Conservation (phyloP, 768 basidiomycete species). For the Suillus sp. region DNA sequence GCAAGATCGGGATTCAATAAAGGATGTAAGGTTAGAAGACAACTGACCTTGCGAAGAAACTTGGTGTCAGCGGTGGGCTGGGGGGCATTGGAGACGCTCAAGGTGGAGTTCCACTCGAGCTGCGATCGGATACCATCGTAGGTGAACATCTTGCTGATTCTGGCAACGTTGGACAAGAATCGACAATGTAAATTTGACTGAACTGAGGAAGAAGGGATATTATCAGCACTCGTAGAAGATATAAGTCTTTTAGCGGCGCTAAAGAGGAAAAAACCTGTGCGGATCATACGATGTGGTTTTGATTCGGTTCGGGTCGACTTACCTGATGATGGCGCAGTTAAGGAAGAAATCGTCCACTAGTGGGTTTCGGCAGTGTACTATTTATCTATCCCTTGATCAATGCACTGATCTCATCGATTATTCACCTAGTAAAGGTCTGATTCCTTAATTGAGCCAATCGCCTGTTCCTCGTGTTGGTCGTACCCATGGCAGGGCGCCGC, state of each 20-base stretch:
- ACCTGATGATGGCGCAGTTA: constrained; percentile 21
- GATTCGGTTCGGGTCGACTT: constrained; percentile 18
- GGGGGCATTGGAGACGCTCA: constrained; percentile 72
- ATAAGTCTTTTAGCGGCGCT: constrained; percentile 21
- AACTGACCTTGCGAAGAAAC: constrained; percentile 83
- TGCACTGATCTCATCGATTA: neutral
- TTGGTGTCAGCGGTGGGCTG: constrained; percentile 79
- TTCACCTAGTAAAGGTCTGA: neutral
- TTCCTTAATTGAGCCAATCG: constrained; percentile 16
- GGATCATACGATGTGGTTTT: constrained; percentile 13
- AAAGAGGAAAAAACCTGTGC: constrained; percentile 13
- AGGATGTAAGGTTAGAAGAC: neutral
- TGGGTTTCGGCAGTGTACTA: constrained; percentile 2
- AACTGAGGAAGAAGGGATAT: constrained; percentile 10
- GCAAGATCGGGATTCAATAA: constrained; percentile 16
- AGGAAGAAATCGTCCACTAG: neutral
- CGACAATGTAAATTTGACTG: constrained; percentile 13
- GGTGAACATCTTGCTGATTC: constrained; percentile 47
- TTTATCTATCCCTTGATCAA: constrained; percentile 8
- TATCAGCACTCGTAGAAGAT: constrained; percentile 19
- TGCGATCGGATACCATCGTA: constrained; percentile 71
- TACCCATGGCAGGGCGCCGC: constrained; percentile 1
- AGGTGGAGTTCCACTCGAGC: constrained; percentile 89
- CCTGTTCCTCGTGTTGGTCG: constrained; percentile 1
- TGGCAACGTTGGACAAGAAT: constrained; percentile 14